phyloP scores from a whole-genome alignment of 371 early-diverging fungal genomes.

The Mucor piriformis region DNA sequence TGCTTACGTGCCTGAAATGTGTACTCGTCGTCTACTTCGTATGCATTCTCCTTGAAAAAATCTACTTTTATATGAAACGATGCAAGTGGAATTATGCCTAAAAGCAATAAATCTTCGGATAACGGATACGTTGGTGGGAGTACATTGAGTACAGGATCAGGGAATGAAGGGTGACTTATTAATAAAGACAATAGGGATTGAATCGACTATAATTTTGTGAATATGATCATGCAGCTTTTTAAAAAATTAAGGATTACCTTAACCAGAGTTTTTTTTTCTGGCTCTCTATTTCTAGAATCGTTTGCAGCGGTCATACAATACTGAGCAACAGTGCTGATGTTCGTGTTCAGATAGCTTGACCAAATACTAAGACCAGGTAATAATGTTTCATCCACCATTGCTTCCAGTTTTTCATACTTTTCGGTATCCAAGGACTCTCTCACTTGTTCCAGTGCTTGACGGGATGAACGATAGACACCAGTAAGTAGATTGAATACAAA shows the following conservation, averaged over 20 bases:
- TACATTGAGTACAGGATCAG: slow-evolving; percentile 41
- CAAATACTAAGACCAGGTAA: slow-evolving; percentile 47
- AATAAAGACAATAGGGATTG: slow-evolving; percentile 39
- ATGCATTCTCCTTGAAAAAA: slow-evolving; percentile 42
- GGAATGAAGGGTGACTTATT: slow-evolving; percentile 41
- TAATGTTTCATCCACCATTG: slow-evolving; percentile 30
- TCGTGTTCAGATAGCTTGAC: slow-evolving; percentile 40
- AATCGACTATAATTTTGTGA: slow-evolving; percentile 22
- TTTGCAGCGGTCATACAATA: slow-evolving; percentile 32
- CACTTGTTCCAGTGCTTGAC: slow-evolving; percentile 16
- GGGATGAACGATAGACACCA: slow-evolving; percentile 22
- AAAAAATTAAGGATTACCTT: slow-evolving; percentile 12
- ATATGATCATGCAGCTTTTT: background rate
- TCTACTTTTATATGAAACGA: slow-evolving; percentile 43
- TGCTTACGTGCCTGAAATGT: slow-evolving; percentile 37
- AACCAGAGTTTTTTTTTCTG: slow-evolving; percentile 29
- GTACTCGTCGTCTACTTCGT: slow-evolving; percentile 23
- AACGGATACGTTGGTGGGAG: slow-evolving; percentile 44
- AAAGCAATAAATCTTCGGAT: slow-evolving; percentile 42
- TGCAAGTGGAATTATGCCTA: slow-evolving; percentile 38
- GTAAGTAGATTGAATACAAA: slow-evolving; percentile 37
- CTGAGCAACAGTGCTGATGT: slow-evolving; percentile 34
- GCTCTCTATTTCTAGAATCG: slow-evolving; percentile 22
- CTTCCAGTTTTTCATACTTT: slow-evolving; percentile 16
- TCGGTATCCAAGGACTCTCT: slow-evolving; percentile 17